Evolutionary conservation across 352 stramenopile genomes (phyloP), one percentile per base, ranked within the genome.

Genomic region (Thalassiosira delicatula): DNA sequence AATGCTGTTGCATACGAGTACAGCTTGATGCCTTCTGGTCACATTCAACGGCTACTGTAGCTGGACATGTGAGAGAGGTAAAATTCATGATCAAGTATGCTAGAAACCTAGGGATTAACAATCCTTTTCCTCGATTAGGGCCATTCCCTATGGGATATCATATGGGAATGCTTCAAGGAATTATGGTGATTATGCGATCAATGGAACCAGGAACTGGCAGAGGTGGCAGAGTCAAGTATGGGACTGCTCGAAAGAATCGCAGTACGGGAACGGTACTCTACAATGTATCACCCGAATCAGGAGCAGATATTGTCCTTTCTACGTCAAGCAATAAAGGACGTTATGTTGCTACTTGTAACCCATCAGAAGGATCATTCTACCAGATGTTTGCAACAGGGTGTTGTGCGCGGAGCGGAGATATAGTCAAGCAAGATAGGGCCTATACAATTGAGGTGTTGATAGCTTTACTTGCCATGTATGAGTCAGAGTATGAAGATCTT

Each of bases 21-120:
- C 71, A 35, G 9, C 42, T 79, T 42, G 70, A 79, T 65, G 70
- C 70, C 4, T 79, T 79, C 30, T 79, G 70, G 70, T 62, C 57
- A 29, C 19, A 42, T 2, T 23, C 70, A 0, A 65, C 25, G 3
- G 56, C 56, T n/a, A 79, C 59, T 42, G 59, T 79, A 8, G 29
- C 44, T 1, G 17, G 3, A 3, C 59, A 79, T 72, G 17, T n/a
- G 49, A 72, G 61, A 21, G 29, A 59, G 70, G 67, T 19, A 25
- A 44, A 63, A 72, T 29, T 61, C 12, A 62, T 62, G 19, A 2
- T 12, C 3, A 62, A 40, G 27, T 62, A 62, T 14, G 54, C 23
- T 2, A 29, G 3, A 5, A 5, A 9, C 1, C 54, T 62, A 21
- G 54, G 8, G 27, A 17, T 62, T 11, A 19, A 12, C 32, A 46